Percentiles rank a stretch among this genome's conserved stretches.
Conservation (phyloP, 495 filamentous ascomycete species). For the Trichocladium uniseriatum region DNA sequence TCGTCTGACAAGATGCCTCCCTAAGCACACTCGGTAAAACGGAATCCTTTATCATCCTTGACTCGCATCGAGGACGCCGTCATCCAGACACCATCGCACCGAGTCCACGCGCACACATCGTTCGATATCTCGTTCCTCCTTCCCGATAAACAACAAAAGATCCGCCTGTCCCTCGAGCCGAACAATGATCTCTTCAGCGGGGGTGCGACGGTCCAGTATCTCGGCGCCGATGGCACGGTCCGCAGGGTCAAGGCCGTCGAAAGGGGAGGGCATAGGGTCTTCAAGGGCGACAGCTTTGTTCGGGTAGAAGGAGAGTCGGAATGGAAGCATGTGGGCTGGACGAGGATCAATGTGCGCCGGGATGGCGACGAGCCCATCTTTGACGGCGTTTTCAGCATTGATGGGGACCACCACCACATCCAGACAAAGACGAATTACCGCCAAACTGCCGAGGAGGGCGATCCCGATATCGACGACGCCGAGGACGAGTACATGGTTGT, state of each 20-base stretch:
- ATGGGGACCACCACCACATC: slow-evolving; percentile 78
- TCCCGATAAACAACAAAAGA: slow-evolving; percentile 53
- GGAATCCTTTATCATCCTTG: slow-evolving; percentile 67
- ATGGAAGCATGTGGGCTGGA: slow-evolving; percentile 81
- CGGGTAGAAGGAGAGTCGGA: slow-evolving; percentile 47
- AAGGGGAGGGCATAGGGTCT: slow-evolving; percentile 67
- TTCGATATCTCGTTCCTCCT: slow-evolving; percentile 79
- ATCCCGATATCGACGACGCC: slow-evolving; percentile 53
- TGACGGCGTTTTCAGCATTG: slow-evolving; percentile 78
- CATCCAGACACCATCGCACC: slow-evolving; percentile 70
- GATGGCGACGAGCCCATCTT: slow-evolving; percentile 79
- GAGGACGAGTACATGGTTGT: slow-evolving; percentile 79
- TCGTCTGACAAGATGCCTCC: slow-evolving; percentile 2
- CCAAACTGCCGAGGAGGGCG: slow-evolving; percentile 61
- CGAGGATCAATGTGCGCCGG: slow-evolving; percentile 62
- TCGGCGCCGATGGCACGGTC: slow-evolving; percentile 59
- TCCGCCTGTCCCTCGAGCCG: slow-evolving; percentile 77
- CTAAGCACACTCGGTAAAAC: slow-evolving; percentile 59
- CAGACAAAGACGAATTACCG: slow-evolving; percentile 67
- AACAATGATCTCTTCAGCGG: slow-evolving; percentile 83
- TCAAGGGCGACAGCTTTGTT: slow-evolving; percentile 69
- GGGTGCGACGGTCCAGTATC: slow-evolving; percentile 62
- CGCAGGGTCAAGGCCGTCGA: slow-evolving; percentile 53
- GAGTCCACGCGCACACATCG: slow-evolving; percentile 64
- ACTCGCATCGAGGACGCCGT: slow-evolving; percentile 62